phyloP scores from a whole-genome alignment of 2,329 filamentous ascomycete genomes.

The Penicillium glabrum region DNA sequence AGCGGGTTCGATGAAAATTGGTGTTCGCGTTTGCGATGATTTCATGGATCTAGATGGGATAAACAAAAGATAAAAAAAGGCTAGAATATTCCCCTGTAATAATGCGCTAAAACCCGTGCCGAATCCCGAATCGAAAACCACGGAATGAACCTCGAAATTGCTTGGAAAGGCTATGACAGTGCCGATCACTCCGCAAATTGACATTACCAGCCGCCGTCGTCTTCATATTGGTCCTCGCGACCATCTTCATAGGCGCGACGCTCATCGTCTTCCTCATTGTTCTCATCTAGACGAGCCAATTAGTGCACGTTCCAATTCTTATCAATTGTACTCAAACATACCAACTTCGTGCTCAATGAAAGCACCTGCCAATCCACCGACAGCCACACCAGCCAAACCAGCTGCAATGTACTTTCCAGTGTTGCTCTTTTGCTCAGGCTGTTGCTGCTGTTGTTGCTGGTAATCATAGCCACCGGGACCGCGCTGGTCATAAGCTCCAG shows the following conservation, averaged over 20 bases:
- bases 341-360: constrained; percentile 57
- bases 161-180: neutral
- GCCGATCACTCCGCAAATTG: neutral
- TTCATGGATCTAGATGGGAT: neutral
- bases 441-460: constrained; percentile 11
- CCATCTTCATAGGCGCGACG: constrained; percentile 24
- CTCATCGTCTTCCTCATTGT: constrained; percentile 13
- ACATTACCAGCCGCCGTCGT: constrained; percentile 14
- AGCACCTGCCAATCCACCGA: constrained; percentile 59
- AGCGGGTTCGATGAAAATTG: neutral
- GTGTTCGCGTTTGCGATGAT: neutral
- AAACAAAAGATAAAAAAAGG: neutral
- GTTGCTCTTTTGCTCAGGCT: constrained; percentile 41
- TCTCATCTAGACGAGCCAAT: constrained; percentile 3
- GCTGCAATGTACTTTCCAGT: constrained; percentile 54
- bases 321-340: constrained; percentile 36
- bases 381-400: constrained; percentile 58
- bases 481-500: constrained; percentile 20
- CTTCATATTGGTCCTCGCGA: constrained; percentile 15
- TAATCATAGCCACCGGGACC: constrained; percentile 8
- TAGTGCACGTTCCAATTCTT: neutral
- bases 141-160: neutral
- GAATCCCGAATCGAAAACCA: neutral
- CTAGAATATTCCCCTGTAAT: neutral
- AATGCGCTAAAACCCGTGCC: neutral